Conservation (phyloP, 1,139 yeast genomes). For the Lipomyces yarrowii region DNA sequence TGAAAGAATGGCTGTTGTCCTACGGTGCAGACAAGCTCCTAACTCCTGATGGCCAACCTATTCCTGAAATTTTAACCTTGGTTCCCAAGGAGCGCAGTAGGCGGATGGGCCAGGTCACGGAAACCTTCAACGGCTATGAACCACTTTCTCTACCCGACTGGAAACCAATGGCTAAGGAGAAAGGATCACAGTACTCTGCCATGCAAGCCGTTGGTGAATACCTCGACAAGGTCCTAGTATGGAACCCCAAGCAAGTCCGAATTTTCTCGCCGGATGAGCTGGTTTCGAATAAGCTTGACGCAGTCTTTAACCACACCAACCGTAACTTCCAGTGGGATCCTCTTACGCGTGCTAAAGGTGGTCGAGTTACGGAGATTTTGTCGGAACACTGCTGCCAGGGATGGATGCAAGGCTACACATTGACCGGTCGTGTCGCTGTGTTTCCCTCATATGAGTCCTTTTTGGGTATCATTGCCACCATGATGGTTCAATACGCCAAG, state of each 20-base stretch:
- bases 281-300: constrained; percentile 35
- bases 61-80: constrained; percentile 29
- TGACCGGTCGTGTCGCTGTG: constrained; percentile 35
- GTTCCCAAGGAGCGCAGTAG: constrained; percentile 27
- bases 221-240: constrained; percentile 27
- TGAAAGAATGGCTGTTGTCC: constrained; percentile 32
- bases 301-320: constrained; percentile 31
- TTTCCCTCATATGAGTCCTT: constrained; percentile 35
- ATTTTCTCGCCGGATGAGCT: constrained; percentile 35
- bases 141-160: constrained; percentile 33
- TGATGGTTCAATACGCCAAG: constrained; percentile 35
- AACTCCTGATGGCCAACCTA: constrained; percentile 30
- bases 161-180: constrained; percentile 31
- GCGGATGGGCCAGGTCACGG: constrained; percentile 33
- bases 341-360: constrained; percentile 30
- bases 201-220: constrained; percentile 31
- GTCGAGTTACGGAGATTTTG: constrained; percentile 35
- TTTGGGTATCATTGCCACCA: constrained; percentile 33
- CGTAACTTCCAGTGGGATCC: constrained; percentile 35
- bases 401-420: constrained; percentile 34
- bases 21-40: constrained; percentile 29
- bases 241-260: constrained; percentile 30
- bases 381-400: constrained; percentile 36
- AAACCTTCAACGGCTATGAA: constrained; percentile 31
- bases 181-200: constrained; percentile 30